Conservation (phyloP, 257 asterid genomes). For the Salvia hispanica region DNA sequence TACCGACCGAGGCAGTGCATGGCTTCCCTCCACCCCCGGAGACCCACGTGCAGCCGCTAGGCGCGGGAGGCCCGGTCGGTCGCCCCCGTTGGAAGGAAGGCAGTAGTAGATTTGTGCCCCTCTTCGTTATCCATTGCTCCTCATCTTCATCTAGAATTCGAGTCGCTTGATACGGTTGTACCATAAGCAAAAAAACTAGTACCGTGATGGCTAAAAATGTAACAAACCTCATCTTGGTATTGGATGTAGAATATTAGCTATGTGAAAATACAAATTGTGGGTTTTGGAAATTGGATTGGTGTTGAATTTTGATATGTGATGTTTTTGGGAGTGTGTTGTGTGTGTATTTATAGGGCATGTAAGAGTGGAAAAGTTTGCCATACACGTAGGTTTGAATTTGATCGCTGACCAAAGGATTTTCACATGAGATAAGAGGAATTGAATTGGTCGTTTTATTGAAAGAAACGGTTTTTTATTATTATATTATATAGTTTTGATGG, state of each 20-base stretch:
- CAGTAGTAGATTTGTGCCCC: not conserved
- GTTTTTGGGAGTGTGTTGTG: no score
- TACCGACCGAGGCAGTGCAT: no score
- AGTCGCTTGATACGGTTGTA: slow-evolving; percentile 39
- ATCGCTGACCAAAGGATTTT: not conserved
- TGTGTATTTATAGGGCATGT: slow-evolving; percentile 1
- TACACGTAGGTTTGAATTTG: not conserved
- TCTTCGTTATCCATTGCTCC: slow-evolving; percentile 37
- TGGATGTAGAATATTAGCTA: not conserved
- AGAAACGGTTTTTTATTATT: not conserved
- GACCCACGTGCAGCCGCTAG: no score
- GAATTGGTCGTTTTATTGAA: slow-evolving; percentile 3
- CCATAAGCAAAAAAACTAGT: slow-evolving; percentile 23
- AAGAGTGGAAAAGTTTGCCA: not conserved
- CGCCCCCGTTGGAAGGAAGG: no score
- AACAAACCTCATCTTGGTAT: slow-evolving; percentile 25
- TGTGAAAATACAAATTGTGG: not conserved
- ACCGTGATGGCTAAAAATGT: slow-evolving; percentile 15
- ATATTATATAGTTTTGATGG: not conserved
- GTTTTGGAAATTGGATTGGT: not conserved
- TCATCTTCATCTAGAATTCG: slow-evolving; percentile 48
- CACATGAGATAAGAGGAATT: not conserved
- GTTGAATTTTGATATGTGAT: not conserved
- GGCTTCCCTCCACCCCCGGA: no score
- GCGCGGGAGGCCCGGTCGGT: no score